Base-by-base conservation (phyloP, 495 filamentous ascomycete genomes). In the Podospora conica region DNA sequence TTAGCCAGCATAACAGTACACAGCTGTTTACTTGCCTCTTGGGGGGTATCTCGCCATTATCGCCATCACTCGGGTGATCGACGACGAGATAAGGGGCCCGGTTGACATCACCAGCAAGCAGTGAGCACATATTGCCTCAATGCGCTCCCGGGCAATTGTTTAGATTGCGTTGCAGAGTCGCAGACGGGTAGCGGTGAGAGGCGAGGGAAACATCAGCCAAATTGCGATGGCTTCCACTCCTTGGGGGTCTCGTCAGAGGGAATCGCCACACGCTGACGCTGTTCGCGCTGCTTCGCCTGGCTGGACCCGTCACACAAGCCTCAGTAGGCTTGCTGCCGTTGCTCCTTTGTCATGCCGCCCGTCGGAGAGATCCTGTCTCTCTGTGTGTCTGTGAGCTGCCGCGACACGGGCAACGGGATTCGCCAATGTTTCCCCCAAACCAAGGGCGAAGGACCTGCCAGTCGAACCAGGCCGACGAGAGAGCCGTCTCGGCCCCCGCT, bases 91-190 rank as follows among this genome's bases (percentile, higher is more conserved):
- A 57, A 23, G 55, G 25, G 40, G 40, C 40, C 55, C 21, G 55
- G 25, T 57, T 57, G 55, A 57, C 55, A 57, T 57, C 23, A 57
- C 55, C 55, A 57, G 25, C n/a, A n/a, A n/a, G n/a, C n/a, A n/a
- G n/a, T n/a, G n/a, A n/a, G n/a, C 55, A 22, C 23, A 57, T 12
- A 18, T 57, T 57, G 21, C 40, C 40, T 48, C 40, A 48, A 48
- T 48, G n/a, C 40, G 40, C 15, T n/a, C 40, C 40, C 40, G 40
- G 40, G 18, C 40, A 48, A n/a, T 48, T 48, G 40, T 48, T 48
- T 48, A 48, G 40, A 48, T 48, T 48, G 40, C 9, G 40, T 48
- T 48, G 40, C 40, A 48, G 40, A 48, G 40, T 48, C 2, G 40
- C 40, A 48, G 40, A 48, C 40, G 40, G 40, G 40, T 48, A 48